Evolutionary conservation across 257 asterid genomes (phyloP), one percentile per base, ranked within the genome.

Genomic region (Sherardia arvensis): DNA sequence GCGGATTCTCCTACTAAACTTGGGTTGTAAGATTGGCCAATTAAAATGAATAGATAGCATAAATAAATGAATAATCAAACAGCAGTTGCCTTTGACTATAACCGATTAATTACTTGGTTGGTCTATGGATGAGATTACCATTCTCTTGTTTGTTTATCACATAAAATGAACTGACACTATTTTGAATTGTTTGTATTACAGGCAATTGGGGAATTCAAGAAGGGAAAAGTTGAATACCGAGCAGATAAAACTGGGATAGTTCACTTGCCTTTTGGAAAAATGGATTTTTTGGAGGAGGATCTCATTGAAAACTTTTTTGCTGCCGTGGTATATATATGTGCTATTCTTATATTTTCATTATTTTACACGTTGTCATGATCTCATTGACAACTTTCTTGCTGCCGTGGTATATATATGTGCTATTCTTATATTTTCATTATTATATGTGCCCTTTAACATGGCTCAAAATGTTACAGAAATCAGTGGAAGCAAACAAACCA

Each of bases 201-300:
- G 99, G 95, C 99, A 22, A 90, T 92, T 15, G 91, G 69, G 68
- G 99, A 92, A 67, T 92, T 92, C 78, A 92, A 92, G 93, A 83
- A 89, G 83, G 99, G 99, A 34, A 92, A 92, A 77, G 97, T 92
- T 21, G 99, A 92, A 74, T 89, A 68, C 68, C 85, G 99, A 74
- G 99, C 99, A 58, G 99, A 92, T 79, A 92, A 92, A 85, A 89
- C 99, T 26, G 99, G 99, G 80, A 92, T 92, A 26, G 99, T 92
- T 54, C 97, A 92, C 86, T 45, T 92, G 62, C 99, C 99, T 66
- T 89, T 89, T 38, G 99, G 99, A 40, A 89, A 92, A 78, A 86
- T 81, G 61, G 62, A 80, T 72, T 89, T 92, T 69, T 79, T 96
- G 38, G 99, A 90, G 84, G 99, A 85, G 45, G 99, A 92, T 80